A percentile compares a stretch with the other conserved stretches of the same genome.
phyloP scores from a whole-genome alignment of 2,329 filamentous ascomycete species.

The Mollisia scopiformis region DNA sequence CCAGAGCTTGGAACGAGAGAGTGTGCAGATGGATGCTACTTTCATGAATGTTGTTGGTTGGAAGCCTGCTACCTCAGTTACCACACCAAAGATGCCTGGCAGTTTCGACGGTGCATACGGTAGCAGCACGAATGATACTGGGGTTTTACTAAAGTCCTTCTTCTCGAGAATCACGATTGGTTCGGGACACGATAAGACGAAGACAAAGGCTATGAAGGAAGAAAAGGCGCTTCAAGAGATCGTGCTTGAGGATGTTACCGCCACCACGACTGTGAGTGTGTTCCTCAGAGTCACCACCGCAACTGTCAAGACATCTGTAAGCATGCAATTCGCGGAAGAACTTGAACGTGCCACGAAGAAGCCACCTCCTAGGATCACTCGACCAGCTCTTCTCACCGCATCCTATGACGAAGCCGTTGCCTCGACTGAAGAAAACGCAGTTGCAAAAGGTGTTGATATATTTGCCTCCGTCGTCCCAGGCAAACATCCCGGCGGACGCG shows the following conservation, averaged over 20 bases:
- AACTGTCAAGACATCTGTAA: conserved; percentile 75
- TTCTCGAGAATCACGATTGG: conserved; percentile 75
- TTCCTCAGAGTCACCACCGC: conserved; percentile 90
- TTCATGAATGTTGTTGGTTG: conserved; percentile 90
- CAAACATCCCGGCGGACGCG: conserved; percentile 78
- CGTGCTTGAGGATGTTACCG: conserved; percentile 73
- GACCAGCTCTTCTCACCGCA: conserved; percentile 84
- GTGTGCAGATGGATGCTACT: conserved; percentile 87
- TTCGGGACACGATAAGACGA: conserved; percentile 51
- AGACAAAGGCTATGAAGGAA: conserved; percentile 61
- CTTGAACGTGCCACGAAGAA: conserved; percentile 97
- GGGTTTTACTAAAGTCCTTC: conserved; percentile 76
- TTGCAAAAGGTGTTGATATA: conserved; percentile 70
- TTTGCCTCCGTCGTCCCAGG: conserved; percentile 89
- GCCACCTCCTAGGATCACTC: conserved; percentile 85
- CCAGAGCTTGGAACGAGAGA: conserved; percentile 77
- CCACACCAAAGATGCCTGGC: conserved; percentile 29
- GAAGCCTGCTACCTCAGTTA: conserved; percentile 61
- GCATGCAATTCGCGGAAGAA: conserved; percentile 75
- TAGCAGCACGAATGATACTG: conserved; percentile 51
- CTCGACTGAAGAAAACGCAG: conserved; percentile 47
- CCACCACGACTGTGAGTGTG: conserved; percentile 73
- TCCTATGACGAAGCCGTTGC: conserved; percentile 82
- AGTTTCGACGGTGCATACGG: conserved; percentile 43
- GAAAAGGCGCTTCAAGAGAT: conserved; percentile 65